Base-by-base conservation (phyloP, 2,329 filamentous ascomycete genomes). In the Zasmidium citrigriseum region DNA sequence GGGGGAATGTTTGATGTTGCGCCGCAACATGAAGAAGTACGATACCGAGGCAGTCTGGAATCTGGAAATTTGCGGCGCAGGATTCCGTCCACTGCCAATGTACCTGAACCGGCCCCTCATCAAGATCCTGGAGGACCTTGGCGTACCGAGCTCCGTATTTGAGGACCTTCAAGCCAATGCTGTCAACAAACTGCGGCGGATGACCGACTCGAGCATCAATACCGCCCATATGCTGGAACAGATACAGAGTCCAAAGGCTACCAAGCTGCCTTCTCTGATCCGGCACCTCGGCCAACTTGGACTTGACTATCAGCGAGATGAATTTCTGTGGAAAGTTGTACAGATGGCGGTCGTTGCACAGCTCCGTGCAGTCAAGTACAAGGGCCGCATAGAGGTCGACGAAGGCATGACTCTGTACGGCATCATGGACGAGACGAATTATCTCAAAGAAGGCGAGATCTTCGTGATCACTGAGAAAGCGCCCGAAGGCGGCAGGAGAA, bases 91-190 rank as follows among this genome's bases (percentile, higher is more conserved):
- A 0, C 80, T 93, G 5, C 83, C 83, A 0, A 79, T 93, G 64
- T 84, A 86, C 18, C 80, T 96, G 1, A 96, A 96, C 67, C 86
- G 89, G 0, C 90, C 90, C 64, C 80, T 93, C 60, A 91, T 96
- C 75, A 96, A 96, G 70, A 91, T 96, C 4, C 73, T 96, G 0
- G 91, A 96, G 68, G 91, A 96, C 64, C 86, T 93, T 72, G 81
- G 82, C 0, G 85, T 89, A 0, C 70, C 78, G 0, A 68, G 76
- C 1, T 56, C 73, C 0, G 88, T 83, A 70, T 93, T 96, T 63
- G 69, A 88, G 11, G 67, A 78, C 0, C 74, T 90, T 1, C 91
- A 95, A 71, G 76, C 78, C 0, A 75, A 77, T n/a, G 87, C 87
- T 24, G 75, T 95, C 2, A 64, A 80, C 0, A 76, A 81, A 12